Percentiles rank a stretch among this genome's conserved stretches.
Conservation (phyloP, 1,284 basidiomycete genomes). For the Microbotryum intermedium region DNA sequence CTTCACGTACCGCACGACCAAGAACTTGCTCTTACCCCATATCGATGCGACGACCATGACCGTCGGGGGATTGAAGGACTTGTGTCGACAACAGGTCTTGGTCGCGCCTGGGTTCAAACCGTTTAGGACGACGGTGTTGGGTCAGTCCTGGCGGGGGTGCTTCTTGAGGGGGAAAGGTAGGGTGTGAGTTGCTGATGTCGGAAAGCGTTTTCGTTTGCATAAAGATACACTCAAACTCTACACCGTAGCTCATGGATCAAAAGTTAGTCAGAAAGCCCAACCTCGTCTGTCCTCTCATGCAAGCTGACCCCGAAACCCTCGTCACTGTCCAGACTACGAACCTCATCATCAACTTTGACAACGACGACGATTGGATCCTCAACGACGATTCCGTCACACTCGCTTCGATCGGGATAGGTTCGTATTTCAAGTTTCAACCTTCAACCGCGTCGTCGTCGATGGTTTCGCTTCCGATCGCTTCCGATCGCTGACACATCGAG, state of each 20-base stretch:
- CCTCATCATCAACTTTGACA: slow-evolving; percentile 87
- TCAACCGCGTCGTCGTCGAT: background rate
- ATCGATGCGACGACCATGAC: slow-evolving; percentile 71
- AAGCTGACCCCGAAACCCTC: no score
- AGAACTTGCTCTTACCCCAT: slow-evolving; percentile 71
- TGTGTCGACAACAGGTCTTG: background rate
- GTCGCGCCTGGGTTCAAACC: slow-evolving; percentile 69
- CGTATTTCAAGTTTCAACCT: slow-evolving; percentile 33
- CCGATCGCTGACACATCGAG: background rate
- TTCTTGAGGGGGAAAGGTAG: background rate
- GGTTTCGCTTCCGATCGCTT: no score
- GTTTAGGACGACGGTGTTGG: slow-evolving; percentile 61
- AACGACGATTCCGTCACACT: slow-evolving; percentile 57
- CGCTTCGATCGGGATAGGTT: slow-evolving; percentile 63
- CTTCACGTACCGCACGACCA: slow-evolving; percentile 84
- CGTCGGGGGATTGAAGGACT: slow-evolving; percentile 61
- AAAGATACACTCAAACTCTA: slow-evolving; percentile 86
- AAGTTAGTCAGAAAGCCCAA: slow-evolving; percentile 47
- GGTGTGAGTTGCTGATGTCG: background rate
- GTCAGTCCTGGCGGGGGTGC: slow-evolving; percentile 42
- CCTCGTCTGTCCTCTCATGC: slow-evolving; percentile 2
- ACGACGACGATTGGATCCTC: slow-evolving; percentile 79
- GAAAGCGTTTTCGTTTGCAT: no score
- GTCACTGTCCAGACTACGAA: slow-evolving; percentile 64
- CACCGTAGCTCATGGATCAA: slow-evolving; percentile 85